phyloP scores from a whole-genome alignment of 257 asterid genomes.

The Ilex asprella region DNA sequence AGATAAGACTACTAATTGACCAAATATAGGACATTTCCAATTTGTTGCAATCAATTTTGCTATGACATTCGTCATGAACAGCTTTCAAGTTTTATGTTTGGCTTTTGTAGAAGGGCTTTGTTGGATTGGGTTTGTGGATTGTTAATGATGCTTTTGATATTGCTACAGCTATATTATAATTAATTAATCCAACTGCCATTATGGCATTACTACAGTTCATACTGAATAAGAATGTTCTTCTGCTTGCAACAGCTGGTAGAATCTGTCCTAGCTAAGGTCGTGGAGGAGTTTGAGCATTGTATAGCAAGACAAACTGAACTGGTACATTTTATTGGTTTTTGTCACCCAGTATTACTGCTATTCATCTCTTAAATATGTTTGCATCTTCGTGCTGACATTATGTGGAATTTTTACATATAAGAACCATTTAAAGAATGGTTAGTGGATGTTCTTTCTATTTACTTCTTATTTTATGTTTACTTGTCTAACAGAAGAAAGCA shows the following conservation, averaged over 20 bases:
- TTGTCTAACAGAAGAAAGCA: conserved; percentile 47
- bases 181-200: too few species aligned
- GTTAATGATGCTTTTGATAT: neutral
- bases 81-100: too few species aligned
- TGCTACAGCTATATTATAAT: neutral
- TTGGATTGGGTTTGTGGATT: too few species aligned
- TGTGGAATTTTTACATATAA: neutral
- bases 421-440: neutral
- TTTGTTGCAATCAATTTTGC: too few species aligned
- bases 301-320: conserved; percentile 47
- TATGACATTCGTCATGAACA: too few species aligned
- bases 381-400: conserved; percentile 2
- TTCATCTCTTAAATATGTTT: conserved; percentile 4
- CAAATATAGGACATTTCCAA: too few species aligned
- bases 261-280: conserved; percentile 73
- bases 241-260: conserved; percentile 71
- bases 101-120: too few species aligned
- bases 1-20: too few species aligned
- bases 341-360: neutral
- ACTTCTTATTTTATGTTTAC: conserved; percentile 5
- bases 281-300: conserved; percentile 79
- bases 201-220: conserved; percentile 10
- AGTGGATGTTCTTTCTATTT: neutral
- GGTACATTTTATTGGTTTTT: conserved; percentile 31
- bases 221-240: conserved; percentile 13